Base-by-base conservation (phyloP, 2,329 filamentous ascomycete species). In the Aureobasidium sp. region DNA sequence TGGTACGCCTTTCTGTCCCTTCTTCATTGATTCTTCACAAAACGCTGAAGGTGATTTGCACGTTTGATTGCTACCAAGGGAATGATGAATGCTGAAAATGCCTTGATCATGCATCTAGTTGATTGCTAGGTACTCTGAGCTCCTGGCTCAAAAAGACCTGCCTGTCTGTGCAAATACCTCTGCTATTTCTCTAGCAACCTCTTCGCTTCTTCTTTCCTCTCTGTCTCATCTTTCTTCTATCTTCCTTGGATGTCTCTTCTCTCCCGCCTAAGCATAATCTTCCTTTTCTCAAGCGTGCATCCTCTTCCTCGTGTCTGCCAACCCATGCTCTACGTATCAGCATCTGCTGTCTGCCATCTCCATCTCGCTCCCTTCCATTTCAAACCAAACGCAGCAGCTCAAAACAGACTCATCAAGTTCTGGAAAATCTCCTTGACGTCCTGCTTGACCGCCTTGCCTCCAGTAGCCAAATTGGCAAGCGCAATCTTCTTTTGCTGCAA, bases 401-500 rank as follows among this genome's bases (percentile, higher is more conserved):
- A 72, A 72, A 88, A 87, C 51, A 88, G 74, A 68, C 78, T 81
- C 70, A 81, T 78, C 68, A 87, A 75, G 69, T 87, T 83, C 69
- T 84, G 79, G 71, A 88, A 76, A 61, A 80, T 84, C 77, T 87
- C 81, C 76, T 85, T 84, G 7, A 86, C 85, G 48, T 83, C 80
- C 71, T 90, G 84, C 5, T 77, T 76, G 72, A 84, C 85, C 62
- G 75, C 61, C 68, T 71, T 51, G 72, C 89, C 87, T 95, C 60
- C 60, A 3, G 49, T 87, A 71, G 89, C 93, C 67, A 97, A 79
- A 70, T 89, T 91, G 0, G 94, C 94, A 57, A 99, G 78, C 73
- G 91, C 88, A 77, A 88, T 90, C 82, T 99, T 99, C 82, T 94
- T 95, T 63, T 89, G 85, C 74, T 97, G 93, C 65, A 99, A 78